These are phyloP conservation scores for Boletus pseudo-olivaceus DNA, from an alignment of 768 basidiomycete species.

Conservation along the genomic window DNA sequence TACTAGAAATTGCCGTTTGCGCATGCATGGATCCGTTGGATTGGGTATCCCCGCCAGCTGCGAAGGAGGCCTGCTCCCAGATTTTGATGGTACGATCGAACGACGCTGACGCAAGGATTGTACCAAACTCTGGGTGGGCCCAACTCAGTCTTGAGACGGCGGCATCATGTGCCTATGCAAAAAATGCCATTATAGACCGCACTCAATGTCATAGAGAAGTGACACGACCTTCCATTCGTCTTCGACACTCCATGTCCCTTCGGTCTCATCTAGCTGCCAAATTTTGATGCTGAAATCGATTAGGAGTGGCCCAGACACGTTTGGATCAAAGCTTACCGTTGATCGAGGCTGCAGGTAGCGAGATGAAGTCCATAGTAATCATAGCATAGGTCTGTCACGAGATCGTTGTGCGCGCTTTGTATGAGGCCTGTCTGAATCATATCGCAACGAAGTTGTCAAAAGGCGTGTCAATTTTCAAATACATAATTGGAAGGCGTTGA, in stretches of 20 bases:
- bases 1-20: slow-evolving; percentile 11
- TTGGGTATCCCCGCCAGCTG: slow-evolving; percentile 27
- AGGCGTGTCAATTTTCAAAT: too few species aligned
- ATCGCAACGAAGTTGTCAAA: slow-evolving; percentile 23
- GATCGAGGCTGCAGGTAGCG: slow-evolving; percentile 80
- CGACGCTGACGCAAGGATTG: slow-evolving; percentile 79
- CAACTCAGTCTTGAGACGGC: slow-evolving; percentile 80
- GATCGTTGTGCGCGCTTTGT: slow-evolving; percentile 72
- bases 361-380: slow-evolving; percentile 86
- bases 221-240: slow-evolving; percentile 88
- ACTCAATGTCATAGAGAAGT: neutral
- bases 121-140: slow-evolving; percentile 92
- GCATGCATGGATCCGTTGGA: slow-evolving; percentile 20
- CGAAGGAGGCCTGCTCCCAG: slow-evolving; percentile 66
- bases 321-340: slow-evolving; percentile 48
- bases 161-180: slow-evolving; percentile 87
- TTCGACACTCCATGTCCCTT: slow-evolving; percentile 72
- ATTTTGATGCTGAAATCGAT: slow-evolving; percentile 62
- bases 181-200: neutral
- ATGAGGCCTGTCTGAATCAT: slow-evolving; percentile 83
- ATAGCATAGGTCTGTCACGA: slow-evolving; percentile 83
- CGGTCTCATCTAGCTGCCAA: slow-evolving; percentile 73
- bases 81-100: slow-evolving; percentile 92
- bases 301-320: slow-evolving; percentile 8
- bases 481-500: slow-evolving; percentile 4